These are phyloP conservation scores for Cnidoscolus chayamansa DNA, from an alignment of 441 rosid species.

Conservation along the genomic window DNA sequence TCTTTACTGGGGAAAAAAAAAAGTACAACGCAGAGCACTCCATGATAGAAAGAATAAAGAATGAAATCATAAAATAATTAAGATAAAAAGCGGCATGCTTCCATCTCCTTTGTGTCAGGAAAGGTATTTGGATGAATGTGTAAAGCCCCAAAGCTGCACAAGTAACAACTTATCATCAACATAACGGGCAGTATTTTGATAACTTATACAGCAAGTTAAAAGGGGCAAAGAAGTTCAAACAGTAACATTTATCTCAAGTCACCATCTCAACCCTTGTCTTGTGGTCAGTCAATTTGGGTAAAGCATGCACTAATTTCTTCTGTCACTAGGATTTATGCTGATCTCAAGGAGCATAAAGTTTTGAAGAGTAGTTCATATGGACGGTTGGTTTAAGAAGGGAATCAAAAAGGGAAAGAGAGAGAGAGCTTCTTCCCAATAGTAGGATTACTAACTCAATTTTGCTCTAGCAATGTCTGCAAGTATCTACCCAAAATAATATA, in stretches of 20 bases:
- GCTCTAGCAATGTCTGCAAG: not conserved
- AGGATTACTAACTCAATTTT: not conserved
- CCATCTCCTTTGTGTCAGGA: slow-evolving; percentile 22
- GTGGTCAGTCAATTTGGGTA: not conserved
- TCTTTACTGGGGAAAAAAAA: not conserved
- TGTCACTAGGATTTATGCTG: not conserved
- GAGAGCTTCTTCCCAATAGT: not conserved
- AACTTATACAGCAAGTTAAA: not conserved
- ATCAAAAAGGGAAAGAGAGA: not conserved
- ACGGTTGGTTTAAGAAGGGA: not conserved
- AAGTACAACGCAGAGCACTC: not conserved
- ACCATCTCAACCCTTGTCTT: not conserved
- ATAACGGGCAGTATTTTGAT: not conserved
- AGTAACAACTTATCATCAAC: not conserved
- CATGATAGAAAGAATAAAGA: slow-evolving; percentile 30
- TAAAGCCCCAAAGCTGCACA: slow-evolving; percentile 80
- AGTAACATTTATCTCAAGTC: not conserved
- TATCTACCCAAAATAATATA: too few species aligned
- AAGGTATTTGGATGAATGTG: slow-evolving; percentile 45
- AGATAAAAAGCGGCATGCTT: not conserved
- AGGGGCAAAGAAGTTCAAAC: not conserved
- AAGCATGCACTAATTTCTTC: not conserved
- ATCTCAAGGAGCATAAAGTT: not conserved
- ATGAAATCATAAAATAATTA: slow-evolving; percentile 14
- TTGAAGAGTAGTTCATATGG: not conserved